These are phyloP conservation scores for Herpetomonas tarakana DNA, from an alignment of 208 protist species.

Conservation along the genomic window DNA sequence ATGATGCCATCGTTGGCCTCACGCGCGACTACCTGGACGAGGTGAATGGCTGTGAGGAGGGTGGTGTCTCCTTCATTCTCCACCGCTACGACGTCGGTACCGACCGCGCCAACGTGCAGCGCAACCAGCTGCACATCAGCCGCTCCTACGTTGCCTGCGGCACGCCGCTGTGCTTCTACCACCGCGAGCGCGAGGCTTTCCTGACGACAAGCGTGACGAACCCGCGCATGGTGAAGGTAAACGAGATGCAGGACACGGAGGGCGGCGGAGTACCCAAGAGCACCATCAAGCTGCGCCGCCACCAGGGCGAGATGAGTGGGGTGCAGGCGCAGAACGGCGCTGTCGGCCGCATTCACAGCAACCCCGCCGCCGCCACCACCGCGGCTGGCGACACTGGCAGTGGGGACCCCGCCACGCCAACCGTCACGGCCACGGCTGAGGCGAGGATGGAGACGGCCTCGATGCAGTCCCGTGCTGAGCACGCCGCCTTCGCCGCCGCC, in stretches of 20 bases:
- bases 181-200: constrained; percentile 62
- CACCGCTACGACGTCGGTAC: constrained; percentile 64
- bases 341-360: constrained; percentile 19
- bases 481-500: background rate
- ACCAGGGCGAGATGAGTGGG: constrained; percentile 1
- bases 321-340: constrained; percentile 13
- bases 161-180: constrained; percentile 51
- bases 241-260: constrained; percentile 9
- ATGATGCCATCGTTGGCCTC: constrained; percentile 22
- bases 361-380: background rate
- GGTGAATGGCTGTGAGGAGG: constrained; percentile 76
- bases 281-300: constrained; percentile 1
- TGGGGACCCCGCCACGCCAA: background rate
- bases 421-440: background rate
- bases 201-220: constrained; percentile 56
- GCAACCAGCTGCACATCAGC: constrained; percentile 41
- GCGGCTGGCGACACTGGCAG: background rate
- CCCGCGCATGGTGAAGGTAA: constrained; percentile 13
- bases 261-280: constrained; percentile 22
- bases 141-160: constrained; percentile 45
- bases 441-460: background rate
- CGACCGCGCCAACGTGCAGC: constrained; percentile 52
- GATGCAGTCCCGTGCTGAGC: background rate
- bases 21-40: constrained; percentile 47
- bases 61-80: constrained; percentile 53